A percentile compares a stretch with the other conserved stretches of the same genome.
Evolutionary conservation across 2,329 filamentous ascomycete genomes (phyloP).

Genomic region (Pseudopyricularia javanii): DNA sequence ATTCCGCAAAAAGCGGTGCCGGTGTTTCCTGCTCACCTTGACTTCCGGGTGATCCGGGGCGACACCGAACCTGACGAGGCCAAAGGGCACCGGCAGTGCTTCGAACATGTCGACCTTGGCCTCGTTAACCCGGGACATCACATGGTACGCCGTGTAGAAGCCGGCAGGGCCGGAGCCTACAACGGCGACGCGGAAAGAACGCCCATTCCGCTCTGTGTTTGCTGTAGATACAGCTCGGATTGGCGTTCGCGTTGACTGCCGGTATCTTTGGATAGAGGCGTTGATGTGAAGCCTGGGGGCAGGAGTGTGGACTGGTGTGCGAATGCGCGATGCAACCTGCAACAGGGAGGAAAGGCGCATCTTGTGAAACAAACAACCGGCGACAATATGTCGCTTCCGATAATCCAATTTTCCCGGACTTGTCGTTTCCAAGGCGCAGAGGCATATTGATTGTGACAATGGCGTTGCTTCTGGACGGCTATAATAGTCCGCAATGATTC

Average conservation of each 20-base stretch:
- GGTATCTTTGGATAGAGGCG: not conserved
- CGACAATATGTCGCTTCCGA: not conserved
- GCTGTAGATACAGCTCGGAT: not conserved
- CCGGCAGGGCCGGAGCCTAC: conserved; percentile 91
- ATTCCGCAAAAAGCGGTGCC: no score
- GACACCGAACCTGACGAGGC: conserved; percentile 84
- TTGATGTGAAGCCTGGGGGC: not conserved
- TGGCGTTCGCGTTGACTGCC: not conserved
- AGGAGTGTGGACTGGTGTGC: not conserved
- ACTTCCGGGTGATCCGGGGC: conserved; percentile 98
- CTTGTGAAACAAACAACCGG: not conserved
- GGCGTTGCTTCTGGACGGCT: no score
- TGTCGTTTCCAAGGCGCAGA: no score
- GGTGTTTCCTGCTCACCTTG: conserved; percentile 48
- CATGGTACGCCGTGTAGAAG: conserved; percentile 83
- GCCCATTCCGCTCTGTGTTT: conserved; percentile 12
- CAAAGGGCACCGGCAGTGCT: conserved; percentile 81
- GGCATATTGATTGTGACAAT: no score
- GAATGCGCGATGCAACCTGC: not conserved
- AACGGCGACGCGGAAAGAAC: conserved; percentile 68
- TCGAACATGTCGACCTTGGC: conserved; percentile 92
- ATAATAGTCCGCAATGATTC: no score
- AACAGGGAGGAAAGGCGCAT: not conserved
- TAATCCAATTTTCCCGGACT: no score
- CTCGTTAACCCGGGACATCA: conserved; percentile 63